These are phyloP conservation scores for Neophaeococcomyces aloes DNA, from an alignment of 2,329 filamentous ascomycete genomes.

Conservation along the genomic window DNA sequence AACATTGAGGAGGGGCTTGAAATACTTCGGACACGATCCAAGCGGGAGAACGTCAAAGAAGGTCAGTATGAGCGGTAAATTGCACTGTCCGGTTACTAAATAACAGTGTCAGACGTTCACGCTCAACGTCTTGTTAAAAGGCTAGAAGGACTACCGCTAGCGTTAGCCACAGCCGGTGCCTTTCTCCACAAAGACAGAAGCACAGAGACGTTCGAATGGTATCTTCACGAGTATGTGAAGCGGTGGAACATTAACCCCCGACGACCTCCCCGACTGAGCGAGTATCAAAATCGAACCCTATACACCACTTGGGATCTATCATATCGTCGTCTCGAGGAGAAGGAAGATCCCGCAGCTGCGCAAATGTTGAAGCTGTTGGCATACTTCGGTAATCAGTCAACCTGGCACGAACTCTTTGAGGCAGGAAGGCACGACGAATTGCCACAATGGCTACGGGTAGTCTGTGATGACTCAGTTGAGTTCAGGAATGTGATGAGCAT, in stretches of 20 bases:
- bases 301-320: constrained; percentile 19
- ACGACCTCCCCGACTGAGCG: neutral
- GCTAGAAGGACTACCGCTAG: constrained; percentile 39
- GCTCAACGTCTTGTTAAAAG: constrained; percentile 23
- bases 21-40: constrained; percentile 11
- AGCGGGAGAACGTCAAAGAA: constrained; percentile 8
- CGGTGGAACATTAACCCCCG: neutral
- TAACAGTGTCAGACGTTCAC: too few relatives aligned
- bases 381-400: constrained; percentile 34
- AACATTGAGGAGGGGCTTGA: constrained; percentile 9
- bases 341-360: constrained; percentile 20
- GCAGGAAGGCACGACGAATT: constrained; percentile 4
- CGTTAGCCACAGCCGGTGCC: constrained; percentile 36
- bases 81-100: constrained; percentile 5
- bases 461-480: constrained; percentile 3
- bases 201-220: constrained; percentile 29
- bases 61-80: constrained; percentile 6
- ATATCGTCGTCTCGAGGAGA: constrained; percentile 10
- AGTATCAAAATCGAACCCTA: constrained; percentile 15
- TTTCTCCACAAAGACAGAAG: constrained; percentile 33
- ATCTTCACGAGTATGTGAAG: constrained; percentile 30
- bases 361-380: constrained; percentile 33
- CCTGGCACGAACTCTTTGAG: constrained; percentile 36
- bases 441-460: constrained; percentile 17
- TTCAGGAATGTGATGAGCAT: constrained; percentile 12